Percentiles rank a stretch among this genome's conserved stretches.
These are phyloP conservation scores for Taphrina deformans DNA, from an alignment of 1,139 yeast genomes.

Conservation along the genomic window DNA sequence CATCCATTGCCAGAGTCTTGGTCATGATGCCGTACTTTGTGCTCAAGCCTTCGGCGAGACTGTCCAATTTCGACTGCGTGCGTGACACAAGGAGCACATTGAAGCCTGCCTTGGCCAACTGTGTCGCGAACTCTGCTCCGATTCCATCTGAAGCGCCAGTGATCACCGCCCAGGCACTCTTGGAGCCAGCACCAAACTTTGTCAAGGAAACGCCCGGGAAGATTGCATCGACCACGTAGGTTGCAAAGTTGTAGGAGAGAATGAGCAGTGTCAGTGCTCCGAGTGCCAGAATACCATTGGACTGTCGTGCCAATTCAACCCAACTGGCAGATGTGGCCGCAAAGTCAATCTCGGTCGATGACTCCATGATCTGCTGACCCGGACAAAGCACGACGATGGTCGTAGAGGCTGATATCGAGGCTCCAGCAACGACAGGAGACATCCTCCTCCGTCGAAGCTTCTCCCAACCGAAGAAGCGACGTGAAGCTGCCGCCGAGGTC, in stretches of 20 bases:
- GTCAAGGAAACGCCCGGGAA: conserved; percentile 44
- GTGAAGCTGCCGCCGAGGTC: background rate
- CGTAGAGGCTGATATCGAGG: background rate
- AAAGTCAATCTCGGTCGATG: conserved; percentile 16
- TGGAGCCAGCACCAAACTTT: conserved; percentile 65
- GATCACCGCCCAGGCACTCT: conserved; percentile 78
- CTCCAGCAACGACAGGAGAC: too few species aligned
- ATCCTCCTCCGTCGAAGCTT: too few species aligned
- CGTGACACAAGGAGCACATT: conserved; percentile 81
- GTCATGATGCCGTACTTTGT: conserved; percentile 62
- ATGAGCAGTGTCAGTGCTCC: conserved; percentile 15
- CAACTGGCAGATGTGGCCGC: conserved; percentile 7
- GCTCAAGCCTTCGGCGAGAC: conserved; percentile 63
- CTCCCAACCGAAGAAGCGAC: too few species aligned
- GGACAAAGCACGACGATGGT: background rate
- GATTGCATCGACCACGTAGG: conserved; percentile 22
- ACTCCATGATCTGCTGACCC: background rate
- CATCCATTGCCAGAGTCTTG: conserved; percentile 74
- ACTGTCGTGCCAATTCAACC: conserved; percentile 9
- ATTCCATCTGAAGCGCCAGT: conserved; percentile 98
- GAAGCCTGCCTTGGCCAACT: conserved; percentile 81
- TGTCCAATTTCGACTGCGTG: conserved; percentile 72
- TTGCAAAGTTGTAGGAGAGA: conserved; percentile 21
- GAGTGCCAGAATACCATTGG: conserved; percentile 18
- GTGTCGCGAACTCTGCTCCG: conserved; percentile 86